Conservation (phyloP, 1,284 basidiomycete species). For the Coriolopsis trogii region DNA sequence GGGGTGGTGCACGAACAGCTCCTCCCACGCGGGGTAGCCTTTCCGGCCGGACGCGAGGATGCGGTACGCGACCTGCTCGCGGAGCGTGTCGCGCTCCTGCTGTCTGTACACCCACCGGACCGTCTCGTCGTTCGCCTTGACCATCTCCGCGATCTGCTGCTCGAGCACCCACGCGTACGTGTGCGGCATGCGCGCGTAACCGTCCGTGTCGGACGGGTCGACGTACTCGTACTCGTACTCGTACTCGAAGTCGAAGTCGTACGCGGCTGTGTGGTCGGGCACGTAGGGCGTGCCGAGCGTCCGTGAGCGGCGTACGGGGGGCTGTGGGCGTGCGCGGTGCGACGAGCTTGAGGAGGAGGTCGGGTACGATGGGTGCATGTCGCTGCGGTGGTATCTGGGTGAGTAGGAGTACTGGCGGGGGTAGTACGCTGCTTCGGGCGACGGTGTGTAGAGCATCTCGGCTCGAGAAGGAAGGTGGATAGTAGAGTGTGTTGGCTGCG, state of each 20-base stretch:
- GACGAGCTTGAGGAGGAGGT: constrained; percentile 11
- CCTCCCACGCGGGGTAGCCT: constrained; percentile 44
- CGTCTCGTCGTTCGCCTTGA: constrained; percentile 50
- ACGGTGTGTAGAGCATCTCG: constrained; percentile 9
- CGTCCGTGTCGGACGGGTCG: constrained; percentile 18
- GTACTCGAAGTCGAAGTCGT: no score
- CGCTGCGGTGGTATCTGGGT: constrained; percentile 16
- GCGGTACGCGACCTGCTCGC: constrained; percentile 22
- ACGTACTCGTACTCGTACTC: constrained; percentile 12
- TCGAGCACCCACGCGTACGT: constrained; percentile 60
- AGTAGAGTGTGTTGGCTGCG: neutral
- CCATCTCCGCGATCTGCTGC: constrained; percentile 48
- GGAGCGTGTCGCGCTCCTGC: constrained; percentile 40
- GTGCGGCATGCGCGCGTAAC: constrained; percentile 45
- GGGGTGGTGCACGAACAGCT: constrained; percentile 46
- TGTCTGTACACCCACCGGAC: constrained; percentile 62
- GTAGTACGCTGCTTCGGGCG: constrained; percentile 15
- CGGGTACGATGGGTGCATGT: constrained; percentile 15
- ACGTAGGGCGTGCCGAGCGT: constrained; percentile 17
- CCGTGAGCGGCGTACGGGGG: constrained; percentile 15
- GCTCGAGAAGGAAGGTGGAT: no score
- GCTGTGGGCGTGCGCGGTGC: constrained; percentile 9
- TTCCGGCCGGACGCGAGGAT: constrained; percentile 26
- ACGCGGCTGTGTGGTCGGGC: no score
- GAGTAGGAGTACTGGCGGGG: constrained; percentile 13